Evolutionary conservation across 1,284 basidiomycete genomes (phyloP), one percentile per base, ranked within the genome.

Genomic region (Heterobasidion occidentale): DNA sequence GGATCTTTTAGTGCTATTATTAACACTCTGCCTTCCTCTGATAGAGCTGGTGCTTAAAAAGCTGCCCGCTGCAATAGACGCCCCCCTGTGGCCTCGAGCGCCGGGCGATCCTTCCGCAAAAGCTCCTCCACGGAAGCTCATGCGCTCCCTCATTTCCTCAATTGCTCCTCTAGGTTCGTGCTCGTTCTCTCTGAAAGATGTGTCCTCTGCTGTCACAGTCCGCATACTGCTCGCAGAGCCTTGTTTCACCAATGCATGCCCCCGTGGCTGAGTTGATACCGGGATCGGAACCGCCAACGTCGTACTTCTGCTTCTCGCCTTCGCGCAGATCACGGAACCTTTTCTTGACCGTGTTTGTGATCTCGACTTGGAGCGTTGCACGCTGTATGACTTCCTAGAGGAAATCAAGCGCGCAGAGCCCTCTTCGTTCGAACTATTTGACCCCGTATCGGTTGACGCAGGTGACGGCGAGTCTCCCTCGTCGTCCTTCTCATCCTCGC

Each of bases 211-310:
- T 17, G 78, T 81, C 4, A 90, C 82, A 0, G 88, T 91, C 11
- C 79, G 77, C 38, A 88, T 76, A 60, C 88, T 90, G 62, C 81
- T 86, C 27, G 71, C 71, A 3, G 86, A 89, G 27, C 76, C 75
- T 46, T 76, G 77, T 55, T 76, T 77, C 3, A 63, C 61, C 45
- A 81, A 65, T 20, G 42, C 42, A 6, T 27, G 49, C 9, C 11
- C 17, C 17, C 19, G 46, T 17, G 17, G 46, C 17, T 19, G 46
- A 14, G 19, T 48, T 4, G 12, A 17, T 33, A 15, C 12, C 34
- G 68, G 60, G 27, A 60, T 58, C 15, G 55, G 15, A 17, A 49
- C 52, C 11, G 47, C 55, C 17, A 62, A 51, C 47, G 54, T 56
- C 48, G 56, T 36, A 44, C 56, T 57, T 9, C 46, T 36, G 34